phyloP scores from a whole-genome alignment of 805 yeast genomes.

The Hanseniaspora pseudoguilliermondii region DNA sequence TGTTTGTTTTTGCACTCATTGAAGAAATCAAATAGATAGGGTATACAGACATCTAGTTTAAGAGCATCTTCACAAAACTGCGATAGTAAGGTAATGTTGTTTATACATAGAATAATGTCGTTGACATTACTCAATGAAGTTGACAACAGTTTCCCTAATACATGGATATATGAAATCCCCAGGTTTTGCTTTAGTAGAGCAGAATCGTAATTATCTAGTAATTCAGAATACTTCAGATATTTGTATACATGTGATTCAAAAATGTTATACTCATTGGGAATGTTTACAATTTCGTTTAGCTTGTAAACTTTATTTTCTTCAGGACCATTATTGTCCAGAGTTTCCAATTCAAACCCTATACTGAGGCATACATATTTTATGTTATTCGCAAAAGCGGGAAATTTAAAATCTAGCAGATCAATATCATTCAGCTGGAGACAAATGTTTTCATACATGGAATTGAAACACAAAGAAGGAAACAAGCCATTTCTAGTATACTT shows the following conservation, averaged over 20 bases:
- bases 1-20: slow-evolving; percentile 49
- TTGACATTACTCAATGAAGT: slow-evolving; percentile 18
- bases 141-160: slow-evolving; percentile 13
- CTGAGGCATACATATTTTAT: not conserved
- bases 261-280: slow-evolving; percentile 21
- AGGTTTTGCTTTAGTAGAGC: not conserved
- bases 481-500: slow-evolving; percentile 35
- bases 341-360: not conserved
- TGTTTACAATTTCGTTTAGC: slow-evolving; percentile 30
- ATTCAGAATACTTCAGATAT: not conserved
- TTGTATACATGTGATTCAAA: not conserved
- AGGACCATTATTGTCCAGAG: slow-evolving; percentile 16
- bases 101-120: slow-evolving; percentile 44
- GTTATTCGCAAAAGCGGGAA: not conserved
- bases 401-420: slow-evolving; percentile 13
- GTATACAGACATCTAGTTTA: slow-evolving; percentile 74
- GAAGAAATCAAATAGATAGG: slow-evolving; percentile 59
- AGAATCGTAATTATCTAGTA: not conserved
- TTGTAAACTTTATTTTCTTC: slow-evolving; percentile 18
- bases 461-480: slow-evolving; percentile 60
- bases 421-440: slow-evolving; percentile 16
- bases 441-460: slow-evolving; percentile 58
- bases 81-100: slow-evolving; percentile 59
- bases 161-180: not conserved
- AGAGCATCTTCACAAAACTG: slow-evolving; percentile 70